These are phyloP conservation scores for Penicillium expansum DNA, from an alignment of 2,329 filamentous ascomycete species.

Conservation along the genomic window DNA sequence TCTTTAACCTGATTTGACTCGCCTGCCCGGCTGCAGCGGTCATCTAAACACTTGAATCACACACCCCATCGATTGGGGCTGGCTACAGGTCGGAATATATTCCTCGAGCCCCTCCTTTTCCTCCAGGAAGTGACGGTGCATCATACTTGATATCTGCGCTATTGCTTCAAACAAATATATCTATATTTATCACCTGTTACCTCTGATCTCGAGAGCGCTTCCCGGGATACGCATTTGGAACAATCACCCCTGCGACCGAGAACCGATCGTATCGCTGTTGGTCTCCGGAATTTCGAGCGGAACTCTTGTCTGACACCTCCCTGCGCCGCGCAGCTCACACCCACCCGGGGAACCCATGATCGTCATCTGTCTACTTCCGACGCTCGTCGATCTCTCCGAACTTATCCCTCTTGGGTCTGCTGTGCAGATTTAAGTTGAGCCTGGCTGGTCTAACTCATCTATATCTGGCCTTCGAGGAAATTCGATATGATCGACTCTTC, in stretches of 20 bases:
- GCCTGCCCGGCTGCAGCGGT: conserved; percentile 35
- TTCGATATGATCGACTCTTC: conserved; percentile 38
- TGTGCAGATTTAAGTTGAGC: conserved; percentile 33
- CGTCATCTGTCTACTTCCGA: conserved; percentile 25
- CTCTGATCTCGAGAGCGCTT: background rate
- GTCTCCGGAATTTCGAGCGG: background rate
- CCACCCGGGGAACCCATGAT: conserved; percentile 30
- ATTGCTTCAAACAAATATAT: conserved; percentile 2
- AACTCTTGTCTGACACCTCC: background rate
- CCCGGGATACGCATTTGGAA: background rate
- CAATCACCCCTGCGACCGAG: conserved; percentile 1
- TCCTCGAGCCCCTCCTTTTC: conserved; percentile 8
- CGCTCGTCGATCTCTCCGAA: conserved; percentile 25
- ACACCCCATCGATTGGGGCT: conserved; percentile 19
- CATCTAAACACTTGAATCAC: conserved; percentile 20
- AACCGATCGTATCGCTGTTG: background rate
- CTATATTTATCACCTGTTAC: conserved; percentile 8
- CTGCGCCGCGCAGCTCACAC: conserved; percentile 10
- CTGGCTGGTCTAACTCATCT: conserved; percentile 24
- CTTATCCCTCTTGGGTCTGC: conserved; percentile 26
- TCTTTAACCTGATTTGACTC: conserved; percentile 18
- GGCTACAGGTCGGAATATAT: conserved; percentile 21
- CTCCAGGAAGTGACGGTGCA: conserved; percentile 17
- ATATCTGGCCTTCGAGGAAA: conserved; percentile 17
- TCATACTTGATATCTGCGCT: conserved; percentile 12